Percentiles rank a stretch among this genome's conserved stretches.
phyloP scores from a whole-genome alignment of 2,329 filamentous ascomycete species.

The Hirsutella minnesotensis region DNA sequence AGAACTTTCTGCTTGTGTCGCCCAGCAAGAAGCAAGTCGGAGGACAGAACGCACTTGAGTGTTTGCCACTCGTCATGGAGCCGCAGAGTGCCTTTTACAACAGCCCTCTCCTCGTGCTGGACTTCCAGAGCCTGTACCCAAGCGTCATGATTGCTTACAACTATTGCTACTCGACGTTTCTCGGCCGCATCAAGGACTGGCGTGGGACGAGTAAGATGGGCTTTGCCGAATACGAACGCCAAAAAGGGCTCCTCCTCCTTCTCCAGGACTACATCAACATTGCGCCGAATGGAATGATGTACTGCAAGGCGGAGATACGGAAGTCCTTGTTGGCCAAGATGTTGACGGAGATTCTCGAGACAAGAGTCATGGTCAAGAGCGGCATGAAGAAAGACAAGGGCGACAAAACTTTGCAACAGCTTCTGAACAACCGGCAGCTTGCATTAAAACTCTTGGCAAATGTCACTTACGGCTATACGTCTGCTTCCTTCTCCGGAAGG shows the following conservation, averaged over 20 bases:
- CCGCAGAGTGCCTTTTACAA: slow-evolving; percentile 90
- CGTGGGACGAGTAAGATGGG: slow-evolving; percentile 92
- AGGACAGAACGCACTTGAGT: slow-evolving; percentile 87
- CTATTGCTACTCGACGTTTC: slow-evolving; percentile 94
- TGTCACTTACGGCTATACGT: slow-evolving; percentile 96
- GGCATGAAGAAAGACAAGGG: slow-evolving; percentile 92
- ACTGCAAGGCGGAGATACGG: slow-evolving; percentile 70
- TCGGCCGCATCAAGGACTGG: slow-evolving; percentile 79
- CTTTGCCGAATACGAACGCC: slow-evolving; percentile 74
- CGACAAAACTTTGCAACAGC: slow-evolving; percentile 71
- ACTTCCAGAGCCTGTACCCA: slow-evolving; percentile 93
- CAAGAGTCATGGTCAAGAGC: slow-evolving; percentile 92
- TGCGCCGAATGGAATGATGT: slow-evolving; percentile 94
- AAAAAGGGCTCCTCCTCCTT: slow-evolving; percentile 62
- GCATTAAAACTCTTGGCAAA: slow-evolving; percentile 96
- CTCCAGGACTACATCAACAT: slow-evolving; percentile 83
- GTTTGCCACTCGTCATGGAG: slow-evolving; percentile 92
- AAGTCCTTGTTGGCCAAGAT: slow-evolving; percentile 92
- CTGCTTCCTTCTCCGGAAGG: slow-evolving; percentile 87
- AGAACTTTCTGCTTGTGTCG: slow-evolving; percentile 84
- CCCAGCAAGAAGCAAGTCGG: slow-evolving; percentile 88
- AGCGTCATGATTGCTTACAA: slow-evolving; percentile 99
- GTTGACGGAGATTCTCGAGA: slow-evolving; percentile 91
- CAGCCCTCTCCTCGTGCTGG: slow-evolving; percentile 78
- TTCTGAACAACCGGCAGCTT: slow-evolving; percentile 87